These are phyloP conservation scores for Rhodotorula sphaerocarpa DNA, from an alignment of 768 basidiomycete species.

Conservation along the genomic window DNA sequence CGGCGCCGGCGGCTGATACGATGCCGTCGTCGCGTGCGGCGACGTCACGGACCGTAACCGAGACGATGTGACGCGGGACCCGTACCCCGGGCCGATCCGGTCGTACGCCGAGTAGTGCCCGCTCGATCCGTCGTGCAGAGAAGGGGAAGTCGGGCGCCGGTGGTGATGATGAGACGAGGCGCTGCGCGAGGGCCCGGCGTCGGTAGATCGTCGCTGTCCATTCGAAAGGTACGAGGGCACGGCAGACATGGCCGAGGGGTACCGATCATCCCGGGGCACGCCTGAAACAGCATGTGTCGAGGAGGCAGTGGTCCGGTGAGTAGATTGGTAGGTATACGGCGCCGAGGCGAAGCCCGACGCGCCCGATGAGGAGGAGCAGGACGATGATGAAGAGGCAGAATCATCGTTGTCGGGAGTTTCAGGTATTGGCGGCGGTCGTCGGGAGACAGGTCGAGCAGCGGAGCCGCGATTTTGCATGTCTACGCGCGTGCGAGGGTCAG, in stretches of 20 bases:
- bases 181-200: neutral
- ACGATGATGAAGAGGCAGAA: constrained; percentile 19
- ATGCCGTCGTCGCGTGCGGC: constrained; percentile 22
- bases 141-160: neutral
- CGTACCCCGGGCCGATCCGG: constrained; percentile 16
- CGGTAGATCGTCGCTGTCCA: neutral
- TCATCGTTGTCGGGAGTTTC: constrained; percentile 27
- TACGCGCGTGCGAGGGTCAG: constrained; percentile 22
- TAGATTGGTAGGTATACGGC: constrained; percentile 36
- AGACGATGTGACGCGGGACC: constrained; percentile 1
- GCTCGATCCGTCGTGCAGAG: constrained; percentile 21
- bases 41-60: neutral
- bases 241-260: constrained; percentile 25
- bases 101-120: constrained; percentile 22
- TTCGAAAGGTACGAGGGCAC: constrained; percentile 21
- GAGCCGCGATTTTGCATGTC: constrained; percentile 7
- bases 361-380: constrained; percentile 1
- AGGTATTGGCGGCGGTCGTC: neutral
- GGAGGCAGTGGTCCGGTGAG: constrained; percentile 27
- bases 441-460: too few species aligned
- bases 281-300: constrained; percentile 11
- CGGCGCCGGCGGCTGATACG: constrained; percentile 33
- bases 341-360: constrained; percentile 28
- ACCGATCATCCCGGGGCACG: neutral
- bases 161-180: constrained; percentile 1